A percentile compares a stretch with the other conserved stretches of the same genome.
These are phyloP conservation scores for Sugiyamaella mastotermitis DNA, from an alignment of 805 yeast genomes.

Conservation along the genomic window DNA sequence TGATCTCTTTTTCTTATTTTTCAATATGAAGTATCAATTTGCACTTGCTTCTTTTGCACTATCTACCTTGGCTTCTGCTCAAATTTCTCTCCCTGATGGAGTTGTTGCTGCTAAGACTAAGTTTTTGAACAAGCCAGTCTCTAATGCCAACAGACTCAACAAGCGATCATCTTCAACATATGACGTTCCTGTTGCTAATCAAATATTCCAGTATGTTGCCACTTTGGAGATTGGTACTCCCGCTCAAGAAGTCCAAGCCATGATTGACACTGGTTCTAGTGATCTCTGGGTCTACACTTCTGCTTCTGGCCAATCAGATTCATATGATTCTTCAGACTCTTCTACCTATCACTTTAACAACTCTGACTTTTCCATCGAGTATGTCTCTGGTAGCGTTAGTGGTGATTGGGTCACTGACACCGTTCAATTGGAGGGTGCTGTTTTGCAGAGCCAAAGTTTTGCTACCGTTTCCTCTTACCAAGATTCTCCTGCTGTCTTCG, in stretches of 20 bases:
- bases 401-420: slow-evolving; percentile 64
- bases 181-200: slow-evolving; percentile 23
- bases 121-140: background rate
- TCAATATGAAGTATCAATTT: too few relatives aligned
- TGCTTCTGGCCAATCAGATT: slow-evolving; percentile 8
- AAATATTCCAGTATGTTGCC: slow-evolving; percentile 27
- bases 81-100: slow-evolving; percentile 1
- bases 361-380: slow-evolving; percentile 24
- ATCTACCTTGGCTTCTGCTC: background rate
- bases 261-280: slow-evolving; percentile 66
- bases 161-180: slow-evolving; percentile 3
- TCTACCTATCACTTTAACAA: slow-evolving; percentile 56
- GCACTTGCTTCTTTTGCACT: slow-evolving; percentile 1
- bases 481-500: slow-evolving; percentile 19
- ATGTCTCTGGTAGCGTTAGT: slow-evolving; percentile 43
- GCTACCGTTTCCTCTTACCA: slow-evolving; percentile 10
- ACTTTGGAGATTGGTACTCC: slow-evolving; percentile 48
- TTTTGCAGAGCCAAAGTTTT: slow-evolving; percentile 22
- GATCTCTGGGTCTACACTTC: slow-evolving; percentile 51
- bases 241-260: slow-evolving; percentile 44
- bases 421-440: slow-evolving; percentile 43
- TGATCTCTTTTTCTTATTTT: too few relatives aligned
- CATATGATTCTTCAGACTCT: slow-evolving; percentile 74
- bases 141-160: too few relatives aligned
- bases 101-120: background rate